Conservation (phyloP, 148 eudicot genomes). For the Simmondsia chinensis region DNA sequence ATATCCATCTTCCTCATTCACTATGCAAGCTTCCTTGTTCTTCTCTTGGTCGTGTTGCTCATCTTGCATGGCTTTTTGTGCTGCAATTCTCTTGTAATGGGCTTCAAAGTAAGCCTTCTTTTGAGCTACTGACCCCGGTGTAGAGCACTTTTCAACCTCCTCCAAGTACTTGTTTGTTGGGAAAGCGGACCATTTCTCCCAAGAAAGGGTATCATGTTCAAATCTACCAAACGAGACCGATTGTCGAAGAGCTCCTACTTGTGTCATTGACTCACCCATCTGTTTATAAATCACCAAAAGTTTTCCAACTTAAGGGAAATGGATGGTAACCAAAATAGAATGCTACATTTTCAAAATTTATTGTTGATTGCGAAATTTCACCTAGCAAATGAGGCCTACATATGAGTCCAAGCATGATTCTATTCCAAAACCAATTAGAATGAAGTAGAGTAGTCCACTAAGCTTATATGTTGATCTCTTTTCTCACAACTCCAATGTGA, state of each 20-base stretch:
- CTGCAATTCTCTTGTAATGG: slow-evolving; percentile 85
- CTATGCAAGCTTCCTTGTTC: slow-evolving; percentile 16
- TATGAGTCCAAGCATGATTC: no score
- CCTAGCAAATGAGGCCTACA: no score
- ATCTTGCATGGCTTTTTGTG: slow-evolving; percentile 56
- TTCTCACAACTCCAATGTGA: no score
- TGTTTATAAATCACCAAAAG: slow-evolving; percentile 29
- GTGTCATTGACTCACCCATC: slow-evolving; percentile 53
- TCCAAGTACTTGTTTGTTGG: slow-evolving; percentile 88
- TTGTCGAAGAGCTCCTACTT: slow-evolving; percentile 31
- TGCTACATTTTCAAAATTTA: no score
- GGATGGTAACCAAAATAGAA: slow-evolving; percentile 1
- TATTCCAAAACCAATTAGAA: no score
- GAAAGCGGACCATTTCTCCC: slow-evolving; percentile 98
- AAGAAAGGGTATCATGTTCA: slow-evolving; percentile 77
- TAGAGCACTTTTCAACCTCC: slow-evolving; percentile 80
- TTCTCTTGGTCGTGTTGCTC: slow-evolving; percentile 49
- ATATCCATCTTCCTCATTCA: slow-evolving; percentile 14
- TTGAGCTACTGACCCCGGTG: slow-evolving; percentile 95
- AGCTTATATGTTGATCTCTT: no score
- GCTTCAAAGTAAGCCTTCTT: slow-evolving; percentile 97
- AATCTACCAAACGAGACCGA: slow-evolving; percentile 94
- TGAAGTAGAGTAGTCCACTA: no score
- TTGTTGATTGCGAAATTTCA: no score
- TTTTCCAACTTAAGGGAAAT: slow-evolving; percentile 9